A percentile compares a stretch with the other conserved stretches of the same genome.
These are phyloP conservation scores for Inonotus hispidus DNA, from an alignment of 1,284 basidiomycete species.

Conservation along the genomic window DNA sequence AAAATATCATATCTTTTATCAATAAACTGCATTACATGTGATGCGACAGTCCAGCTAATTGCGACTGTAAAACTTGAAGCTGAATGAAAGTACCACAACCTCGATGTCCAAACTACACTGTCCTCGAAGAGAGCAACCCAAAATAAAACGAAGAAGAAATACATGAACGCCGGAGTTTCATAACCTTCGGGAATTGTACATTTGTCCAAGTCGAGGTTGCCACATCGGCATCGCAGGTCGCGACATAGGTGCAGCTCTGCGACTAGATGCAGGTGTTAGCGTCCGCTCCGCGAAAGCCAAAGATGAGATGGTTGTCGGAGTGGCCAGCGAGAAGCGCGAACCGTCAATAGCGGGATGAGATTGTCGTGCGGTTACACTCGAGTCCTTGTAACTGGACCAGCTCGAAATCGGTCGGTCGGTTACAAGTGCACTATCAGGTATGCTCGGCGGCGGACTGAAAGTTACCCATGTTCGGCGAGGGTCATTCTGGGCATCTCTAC, in stretches of 20 bases:
- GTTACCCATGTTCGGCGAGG: constrained; percentile 2
- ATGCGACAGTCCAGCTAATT: too few relatives aligned
- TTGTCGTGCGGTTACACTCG: neutral
- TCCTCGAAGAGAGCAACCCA: too few relatives aligned
- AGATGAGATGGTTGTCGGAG: constrained; percentile 6
- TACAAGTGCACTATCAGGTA: constrained; percentile 2
- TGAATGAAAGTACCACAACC: too few relatives aligned
- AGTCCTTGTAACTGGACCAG: constrained; percentile 9
- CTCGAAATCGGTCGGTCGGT: constrained; percentile 1
- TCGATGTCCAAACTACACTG: too few relatives aligned
- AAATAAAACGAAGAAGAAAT: too few relatives aligned
- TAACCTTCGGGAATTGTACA: too few relatives aligned
- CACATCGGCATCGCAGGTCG: neutral
- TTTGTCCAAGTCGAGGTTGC: neutral
- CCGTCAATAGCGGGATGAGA: neutral
- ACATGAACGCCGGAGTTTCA: too few relatives aligned
- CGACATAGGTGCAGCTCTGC: neutral
- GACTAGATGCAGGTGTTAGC: neutral
- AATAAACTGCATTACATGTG: too few relatives aligned
- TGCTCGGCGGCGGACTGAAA: neutral
- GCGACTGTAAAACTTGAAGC: too few relatives aligned
- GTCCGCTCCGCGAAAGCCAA: constrained; percentile 3
- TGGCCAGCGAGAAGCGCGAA: constrained; percentile 10
- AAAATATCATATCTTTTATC: too few relatives aligned
- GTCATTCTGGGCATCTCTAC: neutral